phyloP scores from a whole-genome alignment of 768 basidiomycete species.

The Cystofilobasidium macerans region DNA sequence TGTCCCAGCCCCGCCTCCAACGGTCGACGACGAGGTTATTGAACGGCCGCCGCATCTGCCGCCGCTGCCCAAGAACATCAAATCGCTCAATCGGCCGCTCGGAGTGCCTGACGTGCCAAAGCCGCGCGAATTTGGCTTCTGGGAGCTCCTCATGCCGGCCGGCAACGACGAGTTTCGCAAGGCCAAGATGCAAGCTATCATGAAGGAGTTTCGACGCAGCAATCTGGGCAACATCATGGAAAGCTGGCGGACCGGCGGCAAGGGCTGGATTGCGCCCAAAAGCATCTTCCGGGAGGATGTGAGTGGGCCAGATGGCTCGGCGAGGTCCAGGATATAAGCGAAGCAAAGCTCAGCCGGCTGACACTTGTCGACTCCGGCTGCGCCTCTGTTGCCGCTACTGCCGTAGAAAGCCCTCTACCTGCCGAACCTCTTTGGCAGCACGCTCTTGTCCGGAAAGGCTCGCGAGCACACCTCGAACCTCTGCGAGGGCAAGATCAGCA shows the following conservation, averaged over 20 bases:
- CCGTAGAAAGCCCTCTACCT: constrained; percentile 9
- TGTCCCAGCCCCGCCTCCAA: no score
- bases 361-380: no score
- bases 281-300: background rate
- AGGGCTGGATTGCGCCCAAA: constrained; percentile 16
- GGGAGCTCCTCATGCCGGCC: background rate
- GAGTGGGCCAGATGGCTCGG: background rate
- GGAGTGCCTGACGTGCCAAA: background rate
- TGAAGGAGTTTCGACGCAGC: background rate
- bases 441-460: background rate
- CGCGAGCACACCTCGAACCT: constrained; percentile 8
- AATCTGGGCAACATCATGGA: constrained; percentile 7
- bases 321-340: no score
- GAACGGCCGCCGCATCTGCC: background rate
- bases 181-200: background rate
- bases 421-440: constrained; percentile 6
- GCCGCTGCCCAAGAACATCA: background rate
- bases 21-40: no score
- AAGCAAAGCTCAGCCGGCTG: no score
- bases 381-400: background rate
- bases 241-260: background rate
- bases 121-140: background rate
- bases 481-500: constrained; percentile 13
- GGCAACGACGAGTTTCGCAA: background rate
- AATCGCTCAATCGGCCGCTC: background rate